Evolutionary conservation across 192 early-diverging fungal species (phyloP), one percentile per base, ranked within the genome.

Genomic region (Geranomyces variabilis): DNA sequence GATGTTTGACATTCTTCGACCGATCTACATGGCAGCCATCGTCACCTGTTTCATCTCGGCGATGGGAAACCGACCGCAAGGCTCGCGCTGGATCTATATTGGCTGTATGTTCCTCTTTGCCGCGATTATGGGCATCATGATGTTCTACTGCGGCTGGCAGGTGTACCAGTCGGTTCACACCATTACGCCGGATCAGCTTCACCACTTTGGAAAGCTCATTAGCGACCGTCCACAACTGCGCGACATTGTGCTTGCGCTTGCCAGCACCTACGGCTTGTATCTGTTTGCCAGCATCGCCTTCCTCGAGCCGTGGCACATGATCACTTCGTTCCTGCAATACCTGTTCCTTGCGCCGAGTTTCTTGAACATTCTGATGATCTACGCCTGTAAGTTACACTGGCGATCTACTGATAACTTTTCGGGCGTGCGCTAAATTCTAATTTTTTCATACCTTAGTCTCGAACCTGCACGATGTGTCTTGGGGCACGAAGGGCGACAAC

Each of bases 51-150:
- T 98, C 78, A 91, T 99, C 49, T 83, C 91, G 22, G 90, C 94
- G 69, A 81, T 99, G 74, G 97, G 97, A 69, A 99, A 99, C 79
- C 87, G 95, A 45, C 97, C 97, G 56, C 94, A 98, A 78, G 96
- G 94, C 24, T 89, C 92, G 24, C 93, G 88, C 77, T 79, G 81
- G 51, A 84, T 94, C 30, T 96, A 94, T 67, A 86, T 86, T 44
- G 66, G 80, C 15, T 86, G 85, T 24, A 93, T 94, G 71, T 76
- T 90, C 3, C 82, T 96, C 63, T 98, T 97, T 81, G 92, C 92
- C 3, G 63, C 93, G 47, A 81, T 97, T 65, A 96, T 96, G 94
- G 72, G 84, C n/a, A 79, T 89, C 57, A 90, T 96, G 87, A 70
- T 94, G 0, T 92, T 92, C 77, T 83, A 90, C 34, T 86, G 89